Base-by-base conservation (phyloP, 129 eudicot species). In the Pittosporum tobira region DNA sequence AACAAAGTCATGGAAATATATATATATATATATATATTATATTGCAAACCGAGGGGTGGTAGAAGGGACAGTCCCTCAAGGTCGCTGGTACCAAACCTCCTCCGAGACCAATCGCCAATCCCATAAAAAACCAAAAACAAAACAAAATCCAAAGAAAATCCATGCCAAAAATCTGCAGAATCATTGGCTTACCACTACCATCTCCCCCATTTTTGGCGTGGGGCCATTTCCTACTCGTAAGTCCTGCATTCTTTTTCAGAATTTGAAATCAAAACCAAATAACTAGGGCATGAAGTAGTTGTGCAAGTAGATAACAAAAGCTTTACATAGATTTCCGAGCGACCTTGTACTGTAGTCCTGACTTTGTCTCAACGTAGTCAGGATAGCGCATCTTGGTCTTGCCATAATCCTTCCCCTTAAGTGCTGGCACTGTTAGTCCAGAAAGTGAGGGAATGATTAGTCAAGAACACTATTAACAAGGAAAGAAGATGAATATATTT, bases 261-360 rank as follows among this genome's bases (percentile, higher is more conserved):
- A 48, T 56, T 45, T 67, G 62, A 46, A 70, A 60, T 67, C 43
- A 64, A 62, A 67, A 48, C 8, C 27, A 48, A 20, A 31, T 57
- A 4, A 38, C 50, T 64, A 47, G 48, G 29, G 30, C 27, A 15
- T 47, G 46, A 14, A 46, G 0, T 19, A 22, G 23, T 47, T 20
- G 46, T 48, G 64, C 55, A 48, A 40, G 57, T 63, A 46, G 34
- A 65, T 23, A 49, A n/a, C 48, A 60, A 10, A 36, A 28, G 44
- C 4, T 40, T 36, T 37, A 51, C 5, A 71, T 21, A 28, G 50
- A 51, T 49, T 72, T 21, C 38, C 30, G 59, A 48, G 48, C 37
- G 68, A 91, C 99, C 99, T 91, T 87, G 72, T 83, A 91, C 64
- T 91, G 99, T 66, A 91, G 96, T 70, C 99, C 99, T 22, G 99